Conservation (phyloP, 108 stramenopile species). For the Seminavis robusta region DNA sequence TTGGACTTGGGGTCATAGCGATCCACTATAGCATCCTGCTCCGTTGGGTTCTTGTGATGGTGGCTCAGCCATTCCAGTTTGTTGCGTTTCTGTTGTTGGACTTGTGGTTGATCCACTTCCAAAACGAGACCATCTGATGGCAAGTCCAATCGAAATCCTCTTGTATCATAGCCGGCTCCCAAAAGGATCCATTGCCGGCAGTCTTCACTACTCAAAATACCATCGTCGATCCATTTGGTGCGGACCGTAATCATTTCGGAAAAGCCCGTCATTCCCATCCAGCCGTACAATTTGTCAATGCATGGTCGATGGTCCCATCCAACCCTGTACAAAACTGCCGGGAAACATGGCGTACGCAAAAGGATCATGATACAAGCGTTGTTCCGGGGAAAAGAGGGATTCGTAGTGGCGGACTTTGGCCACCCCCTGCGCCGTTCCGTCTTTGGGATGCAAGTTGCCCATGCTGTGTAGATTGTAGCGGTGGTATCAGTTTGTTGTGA, state of each 20-base stretch:
- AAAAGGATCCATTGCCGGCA: not conserved
- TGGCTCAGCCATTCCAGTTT: too few species aligned
- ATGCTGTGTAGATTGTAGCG: too few species aligned
- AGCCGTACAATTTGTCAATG: too few species aligned
- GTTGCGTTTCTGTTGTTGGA: not conserved
- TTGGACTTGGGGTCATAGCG: constrained; percentile 10
- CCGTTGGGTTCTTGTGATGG: too few species aligned
- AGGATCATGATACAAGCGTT: constrained; percentile 20
- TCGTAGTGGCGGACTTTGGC: constrained; percentile 27
- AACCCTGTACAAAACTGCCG: constrained; percentile 2
- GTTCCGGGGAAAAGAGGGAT: constrained; percentile 6
- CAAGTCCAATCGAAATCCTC: constrained; percentile 2
- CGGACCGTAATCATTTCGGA: constrained; percentile 8
- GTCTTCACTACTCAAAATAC: not conserved
- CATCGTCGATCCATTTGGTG: constrained; percentile 17
- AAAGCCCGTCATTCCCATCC: not conserved
- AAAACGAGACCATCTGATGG: not conserved
- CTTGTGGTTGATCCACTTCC: not conserved
- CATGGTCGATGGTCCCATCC: too few species aligned
- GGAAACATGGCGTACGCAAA: constrained; percentile 12
- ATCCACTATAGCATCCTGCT: too few species aligned
- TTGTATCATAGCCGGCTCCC: constrained; percentile 16
- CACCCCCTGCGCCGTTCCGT: constrained; percentile 18
- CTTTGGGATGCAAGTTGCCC: too few species aligned
- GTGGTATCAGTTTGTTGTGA: too few species aligned